Percentiles rank a stretch among this genome's conserved stretches.
phyloP scores from a whole-genome alignment of 768 basidiomycete species.

The Amanita inopinata region DNA sequence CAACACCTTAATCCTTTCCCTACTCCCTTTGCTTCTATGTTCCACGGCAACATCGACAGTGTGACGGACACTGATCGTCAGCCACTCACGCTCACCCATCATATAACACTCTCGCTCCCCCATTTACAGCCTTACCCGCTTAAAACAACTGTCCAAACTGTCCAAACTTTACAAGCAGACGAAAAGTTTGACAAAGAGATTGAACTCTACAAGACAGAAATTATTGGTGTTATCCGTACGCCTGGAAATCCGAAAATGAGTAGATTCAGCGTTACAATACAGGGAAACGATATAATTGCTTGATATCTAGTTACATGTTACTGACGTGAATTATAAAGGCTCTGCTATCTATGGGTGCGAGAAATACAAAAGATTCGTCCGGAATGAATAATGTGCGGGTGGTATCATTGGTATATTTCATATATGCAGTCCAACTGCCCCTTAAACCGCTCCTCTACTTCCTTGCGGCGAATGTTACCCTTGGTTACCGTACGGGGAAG shows the following conservation, averaged over 20 bases:
- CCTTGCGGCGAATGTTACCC: slow-evolving; percentile 71
- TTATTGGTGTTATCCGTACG: slow-evolving; percentile 21
- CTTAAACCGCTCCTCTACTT: slow-evolving; percentile 59
- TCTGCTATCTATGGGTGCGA: too few relatives aligned
- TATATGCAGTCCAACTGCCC: slow-evolving; percentile 53
- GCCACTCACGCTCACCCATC: slow-evolving; percentile 11
- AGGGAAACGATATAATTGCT: neutral
- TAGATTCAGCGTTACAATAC: neutral
- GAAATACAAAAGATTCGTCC: too few relatives aligned
- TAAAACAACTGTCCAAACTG: neutral
- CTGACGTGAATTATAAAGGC: too few relatives aligned
- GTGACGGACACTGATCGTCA: neutral
- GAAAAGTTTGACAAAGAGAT: too few relatives aligned
- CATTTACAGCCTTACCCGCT: neutral
- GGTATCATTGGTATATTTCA: too few relatives aligned
- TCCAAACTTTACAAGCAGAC: neutral
- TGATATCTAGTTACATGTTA: too few relatives aligned
- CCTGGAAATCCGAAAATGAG: slow-evolving; percentile 11
- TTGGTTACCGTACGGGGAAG: slow-evolving; percentile 77
- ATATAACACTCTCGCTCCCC: slow-evolving; percentile 11
- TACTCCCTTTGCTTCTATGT: slow-evolving; percentile 3
- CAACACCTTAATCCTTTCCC: slow-evolving; percentile 39
- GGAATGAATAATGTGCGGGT: too few relatives aligned
- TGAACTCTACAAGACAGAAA: slow-evolving; percentile 13
- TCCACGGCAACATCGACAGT: neutral